Base-by-base conservation (phyloP, 2,329 filamentous ascomycete species). In the Hypoxylon sp. region DNA sequence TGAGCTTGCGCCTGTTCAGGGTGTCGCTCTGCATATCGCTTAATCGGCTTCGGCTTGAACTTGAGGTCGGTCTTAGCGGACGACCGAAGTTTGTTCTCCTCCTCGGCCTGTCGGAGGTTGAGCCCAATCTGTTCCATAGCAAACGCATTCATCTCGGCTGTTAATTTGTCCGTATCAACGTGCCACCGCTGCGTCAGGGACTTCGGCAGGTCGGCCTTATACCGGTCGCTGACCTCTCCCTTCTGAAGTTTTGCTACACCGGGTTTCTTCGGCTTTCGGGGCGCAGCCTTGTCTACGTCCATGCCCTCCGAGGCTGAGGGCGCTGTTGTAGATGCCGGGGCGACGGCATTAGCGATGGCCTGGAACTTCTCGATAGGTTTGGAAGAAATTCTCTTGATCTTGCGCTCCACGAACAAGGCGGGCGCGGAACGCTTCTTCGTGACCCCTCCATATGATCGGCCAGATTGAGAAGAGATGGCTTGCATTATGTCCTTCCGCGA, bases 351-450 rank as follows among this genome's bases (percentile, higher is more conserved):
- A 37, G 58, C 51, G n/a, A 70, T 50, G 35, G 71, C 60, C 20
- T 71, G 74, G 33, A 68, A 60, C 54, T 75, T 77, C 49, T 73
- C 61, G 11, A 71, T 6, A 4, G 69, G 62, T 53, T 61, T 77
- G 3, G 75, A 69, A 6, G 75, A 72, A 13, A 77, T 70, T 27
- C 73, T 75, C 58, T 79, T 79, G 54, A 81, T 81, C 51, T 81
- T 83, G 10, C 85, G 83, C 76, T 90, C 88, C 2, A 89, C 82
- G 66, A 90, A 90, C 1, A 89, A 79, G 6, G 86, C 82, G n/a
- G 84, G 79, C 3, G 79, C 78, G 35, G 81, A 77, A 13, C 83
- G 80, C 61, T 81, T 81, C 76, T 85, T 87, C 14, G 80, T 80
- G 4, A 80, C 62, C 1, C 80, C 79, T 5, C 77, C 64, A 44